These are phyloP conservation scores for Amanita thiersii DNA, from an alignment of 768 basidiomycete species.

Conservation along the genomic window DNA sequence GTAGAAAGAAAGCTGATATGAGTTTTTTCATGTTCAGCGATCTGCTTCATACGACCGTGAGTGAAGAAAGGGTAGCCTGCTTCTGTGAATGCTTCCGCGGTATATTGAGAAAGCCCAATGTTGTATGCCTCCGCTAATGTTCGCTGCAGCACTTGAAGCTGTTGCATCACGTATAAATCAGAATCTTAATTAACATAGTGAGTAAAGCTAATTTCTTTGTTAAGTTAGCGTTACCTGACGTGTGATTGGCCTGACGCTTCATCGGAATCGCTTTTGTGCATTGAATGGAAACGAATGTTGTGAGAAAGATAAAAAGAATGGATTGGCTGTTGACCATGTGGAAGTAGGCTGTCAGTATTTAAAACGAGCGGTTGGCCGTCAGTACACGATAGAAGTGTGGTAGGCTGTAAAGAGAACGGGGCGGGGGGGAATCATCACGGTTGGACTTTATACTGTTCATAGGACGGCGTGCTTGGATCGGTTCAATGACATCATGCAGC, in stretches of 20 bases:
- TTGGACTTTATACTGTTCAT: too few species aligned
- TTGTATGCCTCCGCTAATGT: slow-evolving; percentile 35
- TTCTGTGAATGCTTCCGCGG: slow-evolving; percentile 32
- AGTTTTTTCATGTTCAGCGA: slow-evolving; percentile 41
- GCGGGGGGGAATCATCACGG: too few species aligned
- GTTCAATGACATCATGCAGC: too few species aligned
- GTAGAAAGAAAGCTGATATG: slow-evolving; percentile 50
- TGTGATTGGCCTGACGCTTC: not conserved
- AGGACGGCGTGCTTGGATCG: too few species aligned
- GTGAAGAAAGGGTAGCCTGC: slow-evolving; percentile 44
- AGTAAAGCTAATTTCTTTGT: not conserved
- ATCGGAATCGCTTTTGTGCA: not conserved
- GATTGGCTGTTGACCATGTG: not conserved
- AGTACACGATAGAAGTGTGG: too few species aligned
- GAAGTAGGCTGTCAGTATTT: not conserved
- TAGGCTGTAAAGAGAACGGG: not conserved
- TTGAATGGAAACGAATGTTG: not conserved
- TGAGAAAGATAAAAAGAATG: not conserved
- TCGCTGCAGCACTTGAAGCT: too few species aligned
- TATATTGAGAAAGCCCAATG: slow-evolving; percentile 35
- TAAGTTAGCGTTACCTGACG: not conserved
- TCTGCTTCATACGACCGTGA: slow-evolving; percentile 41
- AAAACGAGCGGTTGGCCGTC: not conserved
- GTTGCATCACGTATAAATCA: slow-evolving; percentile 44
- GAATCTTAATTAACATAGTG: slow-evolving; percentile 14